Conservation (phyloP, 1,284 basidiomycete genomes). For the Vanrija humicola region DNA sequence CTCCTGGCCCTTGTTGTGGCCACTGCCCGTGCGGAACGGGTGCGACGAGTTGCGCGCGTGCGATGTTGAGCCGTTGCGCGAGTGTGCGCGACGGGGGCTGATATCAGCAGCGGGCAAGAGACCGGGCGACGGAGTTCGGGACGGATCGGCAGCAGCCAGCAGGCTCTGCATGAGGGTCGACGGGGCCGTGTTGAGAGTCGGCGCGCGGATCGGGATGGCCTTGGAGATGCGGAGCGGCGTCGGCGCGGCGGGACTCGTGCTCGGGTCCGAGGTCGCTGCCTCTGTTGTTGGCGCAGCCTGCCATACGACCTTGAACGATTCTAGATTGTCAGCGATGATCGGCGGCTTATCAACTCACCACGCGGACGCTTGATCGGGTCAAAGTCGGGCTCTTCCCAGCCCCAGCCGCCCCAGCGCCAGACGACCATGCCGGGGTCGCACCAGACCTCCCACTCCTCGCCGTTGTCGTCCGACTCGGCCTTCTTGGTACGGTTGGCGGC, state of each 20-base stretch:
- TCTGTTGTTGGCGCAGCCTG: slow-evolving; percentile 27
- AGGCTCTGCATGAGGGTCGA: background rate
- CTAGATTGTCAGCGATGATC: slow-evolving; percentile 11
- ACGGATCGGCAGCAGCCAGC: background rate
- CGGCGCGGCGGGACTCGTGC: slow-evolving; percentile 2
- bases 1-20: slow-evolving; percentile 15
- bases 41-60: slow-evolving; percentile 5
- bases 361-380: slow-evolving; percentile 34
- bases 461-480: slow-evolving; percentile 14
- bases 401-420: slow-evolving; percentile 47
- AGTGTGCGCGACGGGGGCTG: background rate
- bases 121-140: slow-evolving; percentile 13
- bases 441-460: slow-evolving; percentile 47
- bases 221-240: slow-evolving; percentile 37
- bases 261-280: background rate
- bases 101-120: slow-evolving; percentile 29
- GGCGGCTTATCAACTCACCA: slow-evolving; percentile 27
- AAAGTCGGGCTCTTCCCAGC: slow-evolving; percentile 45
- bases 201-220: slow-evolving; percentile 46
- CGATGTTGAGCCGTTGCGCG: background rate
- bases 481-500: slow-evolving; percentile 13
- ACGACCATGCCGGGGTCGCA: slow-evolving; percentile 48
- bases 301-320: slow-evolving; percentile 39
- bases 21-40: background rate
- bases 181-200: slow-evolving; percentile 26